Conservation (phyloP, 768 basidiomycete genomes). For the Gyrodon lividus region DNA sequence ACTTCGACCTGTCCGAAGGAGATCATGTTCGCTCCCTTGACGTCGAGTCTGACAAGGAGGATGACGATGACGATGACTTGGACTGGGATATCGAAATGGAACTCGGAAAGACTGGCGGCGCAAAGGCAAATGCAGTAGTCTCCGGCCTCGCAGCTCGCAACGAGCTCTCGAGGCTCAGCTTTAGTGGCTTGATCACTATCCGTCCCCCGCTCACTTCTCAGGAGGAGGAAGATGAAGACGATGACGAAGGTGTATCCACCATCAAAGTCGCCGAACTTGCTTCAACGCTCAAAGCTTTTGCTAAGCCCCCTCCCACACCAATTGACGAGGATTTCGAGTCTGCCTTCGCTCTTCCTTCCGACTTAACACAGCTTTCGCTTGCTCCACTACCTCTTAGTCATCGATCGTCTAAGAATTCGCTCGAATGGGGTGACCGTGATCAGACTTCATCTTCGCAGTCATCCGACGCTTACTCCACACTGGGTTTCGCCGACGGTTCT, state of each 20-base stretch:
- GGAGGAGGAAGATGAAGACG: slow-evolving; percentile 58
- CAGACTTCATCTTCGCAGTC: slow-evolving; percentile 81
- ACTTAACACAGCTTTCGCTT: slow-evolving; percentile 80
- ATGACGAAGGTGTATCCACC: slow-evolving; percentile 80
- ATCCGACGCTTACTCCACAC: slow-evolving; percentile 81
- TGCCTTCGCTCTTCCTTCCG: slow-evolving; percentile 75
- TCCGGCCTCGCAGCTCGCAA: slow-evolving; percentile 40
- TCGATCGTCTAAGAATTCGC: slow-evolving; percentile 76
- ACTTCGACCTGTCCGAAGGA: slow-evolving; percentile 82
- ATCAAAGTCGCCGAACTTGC: slow-evolving; percentile 68
- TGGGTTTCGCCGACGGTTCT: slow-evolving; percentile 71
- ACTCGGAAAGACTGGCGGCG: slow-evolving; percentile 54
- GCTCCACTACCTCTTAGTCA: slow-evolving; percentile 74
- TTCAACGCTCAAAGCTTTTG: slow-evolving; percentile 31
- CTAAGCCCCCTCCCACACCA: slow-evolving; percentile 36
- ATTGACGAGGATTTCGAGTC: slow-evolving; percentile 79
- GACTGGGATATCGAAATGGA: slow-evolving; percentile 85
- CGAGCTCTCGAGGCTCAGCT: slow-evolving; percentile 35
- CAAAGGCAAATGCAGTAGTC: slow-evolving; percentile 42
- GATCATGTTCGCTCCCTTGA: slow-evolving; percentile 60
- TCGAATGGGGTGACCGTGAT: slow-evolving; percentile 86
- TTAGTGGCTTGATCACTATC: slow-evolving; percentile 46
- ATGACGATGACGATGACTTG: slow-evolving; percentile 62
- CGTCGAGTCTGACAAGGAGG: slow-evolving; percentile 61
- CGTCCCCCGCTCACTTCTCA: slow-evolving; percentile 58